Percentiles rank a stretch among this genome's conserved stretches.
Evolutionary conservation across 176 grass and related monocot species (phyloP).

Genomic region (Musa acuminata): DNA sequence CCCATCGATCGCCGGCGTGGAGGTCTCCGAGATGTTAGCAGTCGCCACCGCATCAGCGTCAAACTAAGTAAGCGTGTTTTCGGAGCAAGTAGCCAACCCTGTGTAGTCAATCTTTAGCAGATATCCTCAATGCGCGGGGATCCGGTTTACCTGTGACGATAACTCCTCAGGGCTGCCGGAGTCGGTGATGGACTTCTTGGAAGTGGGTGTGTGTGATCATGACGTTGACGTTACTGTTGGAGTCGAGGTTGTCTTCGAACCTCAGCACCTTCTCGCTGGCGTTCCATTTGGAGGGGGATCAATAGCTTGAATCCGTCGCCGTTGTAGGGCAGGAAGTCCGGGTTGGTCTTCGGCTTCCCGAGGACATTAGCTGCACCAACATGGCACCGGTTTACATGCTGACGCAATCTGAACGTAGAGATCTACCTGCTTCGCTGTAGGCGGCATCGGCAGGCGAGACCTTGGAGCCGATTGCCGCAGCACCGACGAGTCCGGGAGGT

Average conservation of each 20-base stretch:
- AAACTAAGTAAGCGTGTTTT: constrained; percentile 52
- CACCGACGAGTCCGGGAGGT: constrained; percentile 32
- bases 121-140: too few species aligned
- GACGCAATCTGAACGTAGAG: too few species aligned
- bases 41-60: constrained; percentile 70
- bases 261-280: constrained; percentile 84
- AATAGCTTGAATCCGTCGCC: constrained; percentile 73
- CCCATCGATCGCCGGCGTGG: constrained; percentile 36
- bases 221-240: constrained; percentile 77
- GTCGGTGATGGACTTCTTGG: constrained; percentile 78
- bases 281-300: constrained; percentile 95
- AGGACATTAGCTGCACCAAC: constrained; percentile 58
- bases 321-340: constrained; percentile 62
- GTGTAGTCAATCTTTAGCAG: too few species aligned
- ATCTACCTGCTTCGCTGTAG: constrained; percentile 73
- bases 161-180: constrained; percentile 75
- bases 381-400: not conserved
- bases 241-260: constrained; percentile 92
- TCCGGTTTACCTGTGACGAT: constrained; percentile 34
- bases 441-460: constrained; percentile 63
- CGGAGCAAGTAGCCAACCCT: constrained; percentile 74
- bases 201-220: constrained; percentile 39
- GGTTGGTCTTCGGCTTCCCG: constrained; percentile 70
- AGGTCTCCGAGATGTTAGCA: constrained; percentile 68
- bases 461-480: constrained; percentile 39